A percentile compares a stretch with the other conserved stretches of the same genome.
phyloP scores from a whole-genome alignment of 2,329 filamentous ascomycete genomes.

The Exophiala calicioides region DNA sequence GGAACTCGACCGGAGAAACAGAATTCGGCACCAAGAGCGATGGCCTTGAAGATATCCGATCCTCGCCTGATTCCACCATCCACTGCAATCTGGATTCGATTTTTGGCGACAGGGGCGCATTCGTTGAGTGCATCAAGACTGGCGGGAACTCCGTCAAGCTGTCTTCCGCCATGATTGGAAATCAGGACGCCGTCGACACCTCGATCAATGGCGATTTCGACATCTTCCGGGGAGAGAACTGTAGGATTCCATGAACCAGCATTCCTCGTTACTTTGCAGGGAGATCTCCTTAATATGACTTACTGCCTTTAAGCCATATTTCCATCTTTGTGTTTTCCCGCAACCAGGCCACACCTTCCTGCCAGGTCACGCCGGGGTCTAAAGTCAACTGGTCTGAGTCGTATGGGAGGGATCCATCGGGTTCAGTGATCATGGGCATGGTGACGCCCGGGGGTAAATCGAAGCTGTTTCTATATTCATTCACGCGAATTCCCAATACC shows the following conservation, averaged over 20 bases:
- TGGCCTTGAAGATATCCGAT: conserved; percentile 41
- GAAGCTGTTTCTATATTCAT: conserved; percentile 57
- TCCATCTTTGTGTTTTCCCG: conserved; percentile 38
- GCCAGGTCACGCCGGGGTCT: conserved; percentile 51
- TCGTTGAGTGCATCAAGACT: conserved; percentile 28
- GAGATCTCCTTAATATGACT: conserved; percentile 6
- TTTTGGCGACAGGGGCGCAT: conserved; percentile 28
- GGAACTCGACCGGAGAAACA: conserved; percentile 39
- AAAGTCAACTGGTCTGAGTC: not conserved
- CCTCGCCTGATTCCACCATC: conserved; percentile 41
- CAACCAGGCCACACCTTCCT: conserved; percentile 52
- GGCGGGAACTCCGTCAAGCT: conserved; percentile 28
- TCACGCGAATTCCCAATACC: conserved; percentile 54
- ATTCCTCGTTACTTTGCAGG: conserved; percentile 24
- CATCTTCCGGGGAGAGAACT: conserved; percentile 27
- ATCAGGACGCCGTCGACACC: conserved; percentile 28
- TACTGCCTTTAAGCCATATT: conserved; percentile 31
- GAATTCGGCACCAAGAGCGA: conserved; percentile 39
- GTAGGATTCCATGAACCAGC: not conserved
- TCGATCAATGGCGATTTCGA: conserved; percentile 25
- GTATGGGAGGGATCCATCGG: conserved; percentile 2
- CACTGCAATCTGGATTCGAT: conserved; percentile 34
- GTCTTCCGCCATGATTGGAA: conserved; percentile 29
- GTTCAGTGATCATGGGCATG: conserved; percentile 29
- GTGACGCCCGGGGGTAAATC: conserved; percentile 27